A percentile compares a stretch with the other conserved stretches of the same genome.
These are phyloP conservation scores for Globisporangium yorkense DNA, from an alignment of 352 stramenopile species.

Conservation along the genomic window DNA sequence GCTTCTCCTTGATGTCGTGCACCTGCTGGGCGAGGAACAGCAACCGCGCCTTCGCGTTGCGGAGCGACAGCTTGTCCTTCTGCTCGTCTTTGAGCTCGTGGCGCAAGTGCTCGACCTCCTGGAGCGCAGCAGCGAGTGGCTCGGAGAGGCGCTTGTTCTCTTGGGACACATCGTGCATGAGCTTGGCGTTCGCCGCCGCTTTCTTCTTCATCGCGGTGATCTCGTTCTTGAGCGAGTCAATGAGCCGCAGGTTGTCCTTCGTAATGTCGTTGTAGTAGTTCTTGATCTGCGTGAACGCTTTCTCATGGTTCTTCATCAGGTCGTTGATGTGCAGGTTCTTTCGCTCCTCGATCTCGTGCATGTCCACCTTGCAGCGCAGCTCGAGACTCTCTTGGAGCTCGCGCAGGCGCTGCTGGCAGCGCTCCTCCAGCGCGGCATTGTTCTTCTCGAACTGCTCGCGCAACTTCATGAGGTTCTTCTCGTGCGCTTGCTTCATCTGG, in stretches of 20 bases:
- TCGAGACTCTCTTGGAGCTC: constrained; percentile 85
- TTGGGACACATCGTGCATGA: constrained; percentile 90
- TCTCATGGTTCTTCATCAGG: constrained; percentile 93
- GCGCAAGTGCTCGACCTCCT: constrained; percentile 87
- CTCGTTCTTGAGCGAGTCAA: constrained; percentile 90
- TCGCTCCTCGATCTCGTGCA: constrained; percentile 92
- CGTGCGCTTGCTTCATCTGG: constrained; percentile 88
- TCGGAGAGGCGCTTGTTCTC: constrained; percentile 92
- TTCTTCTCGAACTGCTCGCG: constrained; percentile 89
- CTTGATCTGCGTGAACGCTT: constrained; percentile 92
- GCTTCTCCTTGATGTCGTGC: constrained; percentile 45
- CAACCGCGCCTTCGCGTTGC: constrained; percentile 86
- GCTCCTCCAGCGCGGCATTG: constrained; percentile 61
- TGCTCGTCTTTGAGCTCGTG: constrained; percentile 88
- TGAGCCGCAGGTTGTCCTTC: constrained; percentile 90
- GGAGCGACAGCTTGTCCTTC: constrained; percentile 89
- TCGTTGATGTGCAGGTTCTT: constrained; percentile 96
- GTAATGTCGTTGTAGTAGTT: constrained; percentile 97
- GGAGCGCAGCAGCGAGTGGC: constrained; percentile 75
- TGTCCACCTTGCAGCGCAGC: constrained; percentile 89
- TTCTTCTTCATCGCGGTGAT: constrained; percentile 93
- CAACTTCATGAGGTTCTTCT: constrained; percentile 91
- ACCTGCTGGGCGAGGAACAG: constrained; percentile 71
- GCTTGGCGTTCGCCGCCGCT: constrained; percentile 83
- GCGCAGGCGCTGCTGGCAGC: constrained; percentile 62